These are phyloP conservation scores for Agapanthus africanus DNA, from an alignment of 106 monocot species.

Conservation along the genomic window DNA sequence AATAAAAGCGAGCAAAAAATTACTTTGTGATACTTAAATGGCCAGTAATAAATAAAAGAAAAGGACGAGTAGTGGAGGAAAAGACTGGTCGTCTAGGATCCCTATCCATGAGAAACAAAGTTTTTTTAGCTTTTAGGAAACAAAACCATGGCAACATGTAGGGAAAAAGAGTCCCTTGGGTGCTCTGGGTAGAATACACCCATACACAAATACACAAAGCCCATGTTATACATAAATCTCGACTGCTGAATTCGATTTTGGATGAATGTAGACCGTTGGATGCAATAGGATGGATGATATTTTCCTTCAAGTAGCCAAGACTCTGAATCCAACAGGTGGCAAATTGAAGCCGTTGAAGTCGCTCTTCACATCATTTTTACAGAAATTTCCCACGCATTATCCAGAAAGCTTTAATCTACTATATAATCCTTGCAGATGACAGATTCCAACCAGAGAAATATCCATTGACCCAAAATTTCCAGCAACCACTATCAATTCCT, in stretches of 20 bases:
- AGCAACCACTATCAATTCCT: neutral
- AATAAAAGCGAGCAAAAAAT: neutral
- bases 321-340: no score
- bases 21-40: neutral
- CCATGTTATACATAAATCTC: no score
- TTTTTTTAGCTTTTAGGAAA: neutral
- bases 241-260: no score
- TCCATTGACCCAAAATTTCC: neutral
- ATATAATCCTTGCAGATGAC: neutral
- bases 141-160: neutral
- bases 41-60: neutral
- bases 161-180: no score
- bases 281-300: no score
- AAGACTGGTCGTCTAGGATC: no score
- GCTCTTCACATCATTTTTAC: neutral
- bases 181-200: no score
- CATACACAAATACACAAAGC: no score
- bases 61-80: neutral
- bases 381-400: neutral
- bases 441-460: neutral
- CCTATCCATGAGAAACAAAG: neutral
- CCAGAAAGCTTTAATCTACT: neutral
- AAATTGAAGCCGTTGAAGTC: neutral
- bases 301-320: no score
- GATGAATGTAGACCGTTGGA: no score